Evolutionary conservation across 345 rosid species (phyloP), one percentile per base, ranked within the genome.

Genomic region (Raphanus sativus): DNA sequence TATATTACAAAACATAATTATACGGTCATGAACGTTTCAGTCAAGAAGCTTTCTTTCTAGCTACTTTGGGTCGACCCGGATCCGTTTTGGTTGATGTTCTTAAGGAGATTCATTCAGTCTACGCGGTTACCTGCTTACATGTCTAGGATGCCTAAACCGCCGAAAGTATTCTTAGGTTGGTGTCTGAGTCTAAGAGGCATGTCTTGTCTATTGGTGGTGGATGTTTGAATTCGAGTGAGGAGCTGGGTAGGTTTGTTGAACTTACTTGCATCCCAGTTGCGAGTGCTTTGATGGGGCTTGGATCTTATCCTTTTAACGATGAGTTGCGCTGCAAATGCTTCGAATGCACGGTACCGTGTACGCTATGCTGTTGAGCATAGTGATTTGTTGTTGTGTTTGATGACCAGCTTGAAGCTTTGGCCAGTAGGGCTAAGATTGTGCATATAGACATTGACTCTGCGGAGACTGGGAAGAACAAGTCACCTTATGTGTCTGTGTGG

Each of bases 141-240:
- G 79, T 87, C 92, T 45, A 87, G 96, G 77, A 77, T 92, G 91
- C 94, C 98, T 42, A 89, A 87, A 83, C 65, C 79, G 2, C 99
- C 98, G 0, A 30, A 26, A 26, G 81, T 74, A 89, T 95, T 77
- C 84, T 91, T 73, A 87, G 96, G 86, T 80, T 92, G 81, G 77
- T 92, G 32, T 89, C 85, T 0, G 94, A 95, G 64, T 86, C 94
- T 0, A 92, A 87, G 88, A 95, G 81, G 63, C 98, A 94, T 0
- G 99, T 95, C 21, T 81, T 95, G 88, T 95, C 91, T 80, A 96
- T 91, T 56, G 98, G 99, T 65, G 99, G 99, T 67, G 98, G 99
- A 34, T 95, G 99, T 82, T 86, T 91, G 90, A 42, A 42, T 12
- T 42, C 52, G n/a, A 42, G 45, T 38, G 45, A 3, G 45, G 45